Conservation (phyloP, 306 rosid species). For the Gynostemma pentaphyllum region DNA sequence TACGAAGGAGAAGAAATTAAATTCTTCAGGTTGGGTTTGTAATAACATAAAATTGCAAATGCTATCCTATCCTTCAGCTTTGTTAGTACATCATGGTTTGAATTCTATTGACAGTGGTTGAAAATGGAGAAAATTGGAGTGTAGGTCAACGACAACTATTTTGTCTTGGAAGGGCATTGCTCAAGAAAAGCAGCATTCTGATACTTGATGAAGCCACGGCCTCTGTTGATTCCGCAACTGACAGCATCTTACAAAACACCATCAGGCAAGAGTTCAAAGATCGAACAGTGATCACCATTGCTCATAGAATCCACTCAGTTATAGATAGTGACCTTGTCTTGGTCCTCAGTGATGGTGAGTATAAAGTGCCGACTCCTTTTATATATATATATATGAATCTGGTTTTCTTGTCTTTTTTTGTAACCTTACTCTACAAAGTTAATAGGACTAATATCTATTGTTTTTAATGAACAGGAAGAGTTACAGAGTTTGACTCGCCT, state of each 20-base stretch:
- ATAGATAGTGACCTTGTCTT: conserved; percentile 74
- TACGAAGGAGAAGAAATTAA: conserved; percentile 59
- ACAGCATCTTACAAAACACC: conserved; percentile 59
- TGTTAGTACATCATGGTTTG: not conserved
- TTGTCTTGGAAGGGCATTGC: conserved; percentile 64
- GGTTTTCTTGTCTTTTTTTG: not conserved
- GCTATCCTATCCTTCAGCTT: not conserved
- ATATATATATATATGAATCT: not conserved
- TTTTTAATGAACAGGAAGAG: conserved; percentile 43
- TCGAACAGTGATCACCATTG: conserved; percentile 71
- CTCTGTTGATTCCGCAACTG: conserved; percentile 67
- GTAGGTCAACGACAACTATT: conserved; percentile 52
- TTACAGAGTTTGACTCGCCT: conserved; percentile 76
- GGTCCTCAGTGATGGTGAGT: conserved; percentile 84
- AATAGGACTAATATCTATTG: not conserved
- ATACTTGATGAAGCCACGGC: conserved; percentile 81
- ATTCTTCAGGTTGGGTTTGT: conserved; percentile 41
- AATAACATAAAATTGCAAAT: not conserved
- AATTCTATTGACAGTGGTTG: conserved; percentile 32
- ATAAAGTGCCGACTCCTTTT: not conserved
- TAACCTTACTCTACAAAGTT: not conserved
- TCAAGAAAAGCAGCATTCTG: conserved; percentile 52
- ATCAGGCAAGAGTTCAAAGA: conserved; percentile 63
- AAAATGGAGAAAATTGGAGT: conserved; percentile 70
- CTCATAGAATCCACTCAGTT: conserved; percentile 90